phyloP scores from a whole-genome alignment of 805 yeast species.

The Wickerhamia fluorescens region DNA sequence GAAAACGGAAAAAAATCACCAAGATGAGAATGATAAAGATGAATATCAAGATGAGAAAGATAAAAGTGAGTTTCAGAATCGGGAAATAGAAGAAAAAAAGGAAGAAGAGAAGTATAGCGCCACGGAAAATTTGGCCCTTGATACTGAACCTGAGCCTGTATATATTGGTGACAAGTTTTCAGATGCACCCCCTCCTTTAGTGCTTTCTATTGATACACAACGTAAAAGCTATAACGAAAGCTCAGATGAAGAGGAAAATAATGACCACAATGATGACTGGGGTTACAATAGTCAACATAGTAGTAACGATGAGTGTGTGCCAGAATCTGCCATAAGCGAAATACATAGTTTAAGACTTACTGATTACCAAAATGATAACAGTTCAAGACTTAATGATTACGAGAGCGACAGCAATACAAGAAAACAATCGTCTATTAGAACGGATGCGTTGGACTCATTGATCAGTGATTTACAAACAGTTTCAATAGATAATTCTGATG shows the following conservation, averaged over 20 bases:
- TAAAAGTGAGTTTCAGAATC: neutral
- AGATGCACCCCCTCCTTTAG: conserved; percentile 11
- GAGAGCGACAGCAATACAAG: conserved; percentile 1
- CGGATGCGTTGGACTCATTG: conserved; percentile 30
- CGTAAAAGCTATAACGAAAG: conserved; percentile 5
- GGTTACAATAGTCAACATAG: conserved; percentile 19
- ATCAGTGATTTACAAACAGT: conserved; percentile 28
- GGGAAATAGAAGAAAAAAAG: too few species aligned
- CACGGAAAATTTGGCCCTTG: too few species aligned
- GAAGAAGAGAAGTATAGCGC: too few species aligned
- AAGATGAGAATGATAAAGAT: neutral
- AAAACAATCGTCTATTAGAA: conserved; percentile 10
- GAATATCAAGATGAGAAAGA: neutral
- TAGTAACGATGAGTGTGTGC: conserved; percentile 2
- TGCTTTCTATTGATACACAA: conserved; percentile 18
- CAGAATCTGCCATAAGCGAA: neutral
- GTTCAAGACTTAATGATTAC: too few species aligned
- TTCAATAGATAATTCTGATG: too few species aligned
- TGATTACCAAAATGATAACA: too few species aligned
- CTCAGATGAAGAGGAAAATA: conserved; percentile 7
- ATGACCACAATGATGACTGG: conserved; percentile 17
- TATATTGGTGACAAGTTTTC: too few species aligned
- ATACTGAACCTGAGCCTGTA: neutral
- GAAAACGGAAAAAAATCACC: too few species aligned
- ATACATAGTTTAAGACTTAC: too few species aligned